Conservation (phyloP, 768 basidiomycete species). For the Cystofilobasidium ferigula region DNA sequence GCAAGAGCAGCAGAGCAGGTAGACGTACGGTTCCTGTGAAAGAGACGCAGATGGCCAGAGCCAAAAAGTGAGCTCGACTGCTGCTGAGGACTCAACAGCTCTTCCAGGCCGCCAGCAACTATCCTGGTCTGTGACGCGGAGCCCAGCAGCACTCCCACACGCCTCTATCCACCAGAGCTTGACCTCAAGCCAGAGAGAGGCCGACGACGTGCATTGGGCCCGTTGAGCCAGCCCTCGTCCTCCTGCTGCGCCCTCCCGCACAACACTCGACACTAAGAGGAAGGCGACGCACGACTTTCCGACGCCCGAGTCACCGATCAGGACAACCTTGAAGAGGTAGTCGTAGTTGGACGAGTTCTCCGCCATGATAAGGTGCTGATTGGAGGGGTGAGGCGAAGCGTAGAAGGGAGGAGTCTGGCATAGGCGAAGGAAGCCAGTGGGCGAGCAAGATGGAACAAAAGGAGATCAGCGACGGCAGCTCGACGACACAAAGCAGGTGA, state of each 20-base stretch:
- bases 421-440: neutral
- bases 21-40: slow-evolving; percentile 53
- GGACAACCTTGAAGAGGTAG: slow-evolving; percentile 98
- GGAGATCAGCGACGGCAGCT: neutral
- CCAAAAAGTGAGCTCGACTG: too few relatives aligned
- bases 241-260: too few relatives aligned
- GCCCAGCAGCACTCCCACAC: neutral
- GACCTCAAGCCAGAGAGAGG: too few relatives aligned
- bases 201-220: too few relatives aligned
- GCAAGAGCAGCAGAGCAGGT: neutral
- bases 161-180: neutral
- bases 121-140: too few relatives aligned
- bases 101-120: too few relatives aligned
- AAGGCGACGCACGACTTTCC: slow-evolving; percentile 82
- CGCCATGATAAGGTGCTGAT: slow-evolving; percentile 47
- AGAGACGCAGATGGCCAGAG: neutral
- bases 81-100: too few relatives aligned
- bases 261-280: neutral
- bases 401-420: neutral
- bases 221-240: too few relatives aligned
- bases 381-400: neutral
- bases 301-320: slow-evolving; percentile 98
- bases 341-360: slow-evolving; percentile 87
- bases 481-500: neutral
- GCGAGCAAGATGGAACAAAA: neutral